A percentile compares a stretch with the other conserved stretches of the same genome.
Conservation (phyloP, 352 stramenopile genomes). For the Peronospora farinosa region DNA sequence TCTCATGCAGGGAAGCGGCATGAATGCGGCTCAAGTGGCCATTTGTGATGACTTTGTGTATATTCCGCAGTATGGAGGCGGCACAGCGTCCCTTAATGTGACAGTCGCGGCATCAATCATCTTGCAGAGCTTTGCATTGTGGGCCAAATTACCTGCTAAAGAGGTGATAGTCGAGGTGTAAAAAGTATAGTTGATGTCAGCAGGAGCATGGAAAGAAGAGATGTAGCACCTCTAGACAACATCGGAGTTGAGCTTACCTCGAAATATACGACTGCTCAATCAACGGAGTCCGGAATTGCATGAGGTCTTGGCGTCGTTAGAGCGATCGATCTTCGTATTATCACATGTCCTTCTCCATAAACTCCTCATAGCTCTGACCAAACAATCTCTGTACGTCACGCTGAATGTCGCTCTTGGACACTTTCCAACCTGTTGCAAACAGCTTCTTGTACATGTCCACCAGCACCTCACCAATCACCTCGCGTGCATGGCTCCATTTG, state of each 20-base stretch:
- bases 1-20: conserved; percentile 68
- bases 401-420: conserved; percentile 77
- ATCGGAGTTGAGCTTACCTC: not conserved
- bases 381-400: conserved; percentile 79
- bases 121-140: conserved; percentile 87
- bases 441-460: conserved; percentile 87
- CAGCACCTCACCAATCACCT: conserved; percentile 85
- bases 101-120: conserved; percentile 92
- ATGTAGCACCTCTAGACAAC: not conserved
- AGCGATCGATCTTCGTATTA: too few relatives aligned
- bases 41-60: conserved; percentile 92
- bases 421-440: conserved; percentile 73
- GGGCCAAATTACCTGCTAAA: conserved; percentile 41
- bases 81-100: conserved; percentile 94
- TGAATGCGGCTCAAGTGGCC: conserved; percentile 87
- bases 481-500: conserved; percentile 91
- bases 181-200: not conserved
- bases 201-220: too few relatives aligned
- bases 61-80: conserved; percentile 92
- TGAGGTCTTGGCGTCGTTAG: too few relatives aligned
- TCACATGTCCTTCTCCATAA: conserved; percentile 72
- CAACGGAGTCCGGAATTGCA: too few relatives aligned
- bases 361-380: conserved; percentile 89
- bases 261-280: too few relatives aligned
- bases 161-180: not conserved